Evolutionary conservation across 176 grass and related monocot genomes (phyloP), one percentile per base, ranked within the genome.

Genomic region (Ensete glaucum): DNA sequence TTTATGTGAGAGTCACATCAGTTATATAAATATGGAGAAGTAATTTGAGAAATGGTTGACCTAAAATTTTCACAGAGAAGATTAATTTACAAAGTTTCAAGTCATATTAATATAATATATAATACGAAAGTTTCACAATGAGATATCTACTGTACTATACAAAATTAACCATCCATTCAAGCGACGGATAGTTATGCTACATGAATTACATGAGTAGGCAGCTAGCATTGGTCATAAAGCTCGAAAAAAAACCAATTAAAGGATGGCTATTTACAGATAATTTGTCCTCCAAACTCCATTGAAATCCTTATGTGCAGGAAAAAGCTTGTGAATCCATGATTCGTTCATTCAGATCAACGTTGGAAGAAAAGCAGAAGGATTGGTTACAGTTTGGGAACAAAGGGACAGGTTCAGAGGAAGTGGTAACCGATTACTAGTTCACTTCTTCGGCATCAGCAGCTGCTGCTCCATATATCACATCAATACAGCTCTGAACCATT

Each of bases 401-500:
- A 9, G 16, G 7, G 15, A 60, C 25, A 1, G 9, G 26, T 14
- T 34, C 23, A 43, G 25, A 16, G 22, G 14, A 67, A 43, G 50
- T n/a, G 9, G 11, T 11, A 5, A 21, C n/a, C 64, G 17, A 12
- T 50, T 53, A 27, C 2, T 72, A n/a, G 3, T 20, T 22, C 15
- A 10, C 34, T 17, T 72, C 50, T 4, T 53, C 69, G 1, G 0
- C 10, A 9, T 63, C 78, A 54, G 19, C 68, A 19, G 73, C 51
- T n/a, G 88, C 66, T 64, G 52, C 20, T 13, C 81, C 79, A 20
- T 92, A 96, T 60, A 90, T 78, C 24, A 71, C 78, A 16, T 88
- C 83, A 53, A 99, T 91, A 60, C 82, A 84, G 62, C 79, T 81
- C 27, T 87, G 77, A 69, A 94, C 75, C 11, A 76, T 94, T 2